Evolutionary conservation across 192 early-diverging fungal species (phyloP).

Genomic region (Neocallimastix lanati): DNA sequence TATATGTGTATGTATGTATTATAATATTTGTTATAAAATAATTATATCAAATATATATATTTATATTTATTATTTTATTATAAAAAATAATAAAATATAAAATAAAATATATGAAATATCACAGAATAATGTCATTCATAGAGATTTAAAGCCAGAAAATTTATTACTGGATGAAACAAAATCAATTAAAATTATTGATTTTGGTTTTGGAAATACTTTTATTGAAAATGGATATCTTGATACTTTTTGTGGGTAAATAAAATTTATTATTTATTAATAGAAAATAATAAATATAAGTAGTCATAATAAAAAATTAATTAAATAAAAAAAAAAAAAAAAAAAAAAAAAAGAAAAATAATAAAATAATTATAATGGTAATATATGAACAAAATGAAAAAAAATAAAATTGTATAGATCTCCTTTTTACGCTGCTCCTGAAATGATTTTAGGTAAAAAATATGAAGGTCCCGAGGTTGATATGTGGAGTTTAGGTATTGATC

Average conservation of each 20-base stretch:
- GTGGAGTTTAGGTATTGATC: slow-evolving; percentile 43
- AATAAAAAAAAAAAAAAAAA: background rate
- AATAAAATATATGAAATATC: no score
- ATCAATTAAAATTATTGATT: slow-evolving; percentile 70
- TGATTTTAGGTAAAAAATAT: slow-evolving; percentile 64
- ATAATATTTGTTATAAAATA: no score
- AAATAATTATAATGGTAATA: background rate
- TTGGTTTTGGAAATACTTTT: slow-evolving; percentile 64
- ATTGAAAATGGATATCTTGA: slow-evolving; percentile 19
- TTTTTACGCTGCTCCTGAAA: slow-evolving; percentile 70
- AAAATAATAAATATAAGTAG: no score
- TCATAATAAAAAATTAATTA: no score
- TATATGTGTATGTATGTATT: no score
- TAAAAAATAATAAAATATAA: no score
- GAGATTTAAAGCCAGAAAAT: background rate
- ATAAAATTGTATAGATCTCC: slow-evolving; percentile 19
- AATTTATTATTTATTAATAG: background rate
- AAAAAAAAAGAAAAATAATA: no score
- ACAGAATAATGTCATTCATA: background rate
- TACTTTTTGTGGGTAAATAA: slow-evolving; percentile 30
- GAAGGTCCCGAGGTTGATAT: slow-evolving; percentile 76
- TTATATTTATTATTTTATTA: no score
- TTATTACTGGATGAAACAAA: background rate
- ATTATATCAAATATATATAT: no score
- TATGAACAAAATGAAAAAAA: background rate